Percentiles rank a stretch among this genome's conserved stretches.
Evolutionary conservation across 192 early-diverging fungal genomes (phyloP).

Genomic region (Jimgerdemannia flammicorona): DNA sequence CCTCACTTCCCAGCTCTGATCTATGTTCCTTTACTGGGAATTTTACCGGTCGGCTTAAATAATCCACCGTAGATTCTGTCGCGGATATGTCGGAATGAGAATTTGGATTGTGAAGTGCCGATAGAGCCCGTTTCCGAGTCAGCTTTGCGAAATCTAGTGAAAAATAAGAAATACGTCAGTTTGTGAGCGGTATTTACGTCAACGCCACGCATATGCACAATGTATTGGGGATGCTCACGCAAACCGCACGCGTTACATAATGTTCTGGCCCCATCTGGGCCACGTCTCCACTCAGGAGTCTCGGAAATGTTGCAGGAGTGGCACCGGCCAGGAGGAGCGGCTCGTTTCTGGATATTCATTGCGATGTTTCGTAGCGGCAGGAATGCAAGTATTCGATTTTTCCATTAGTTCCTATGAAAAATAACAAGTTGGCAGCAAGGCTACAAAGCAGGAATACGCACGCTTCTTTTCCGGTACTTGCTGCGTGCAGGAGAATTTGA

Average conservation of each 20-base stretch:
- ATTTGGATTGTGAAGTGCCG: background rate
- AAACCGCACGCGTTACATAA: constrained; percentile 95
- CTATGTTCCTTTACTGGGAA: background rate
- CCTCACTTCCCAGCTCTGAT: background rate
- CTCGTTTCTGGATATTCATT: constrained; percentile 33
- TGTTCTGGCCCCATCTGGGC: constrained; percentile 85
- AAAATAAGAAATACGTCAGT: background rate
- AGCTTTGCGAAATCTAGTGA: background rate
- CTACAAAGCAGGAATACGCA: background rate
- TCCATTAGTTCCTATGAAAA: no score
- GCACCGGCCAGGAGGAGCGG: constrained; percentile 64
- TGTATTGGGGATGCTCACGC: constrained; percentile 49
- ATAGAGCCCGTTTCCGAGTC: constrained; percentile 4
- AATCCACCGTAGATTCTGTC: background rate
- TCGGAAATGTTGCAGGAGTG: constrained; percentile 80
- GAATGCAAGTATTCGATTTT: no score
- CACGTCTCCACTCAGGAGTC: constrained; percentile 94
- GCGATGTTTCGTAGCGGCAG: background rate
- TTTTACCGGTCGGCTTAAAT: background rate
- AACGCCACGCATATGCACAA: background rate
- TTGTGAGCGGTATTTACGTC: no score
- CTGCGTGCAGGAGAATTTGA: background rate
- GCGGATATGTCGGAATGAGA: background rate
- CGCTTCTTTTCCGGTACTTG: constrained; percentile 6
- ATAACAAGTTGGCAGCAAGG: background rate